These are phyloP conservation scores for Pythium aquatile DNA, from an alignment of 352 stramenopile genomes.

Conservation along the genomic window DNA sequence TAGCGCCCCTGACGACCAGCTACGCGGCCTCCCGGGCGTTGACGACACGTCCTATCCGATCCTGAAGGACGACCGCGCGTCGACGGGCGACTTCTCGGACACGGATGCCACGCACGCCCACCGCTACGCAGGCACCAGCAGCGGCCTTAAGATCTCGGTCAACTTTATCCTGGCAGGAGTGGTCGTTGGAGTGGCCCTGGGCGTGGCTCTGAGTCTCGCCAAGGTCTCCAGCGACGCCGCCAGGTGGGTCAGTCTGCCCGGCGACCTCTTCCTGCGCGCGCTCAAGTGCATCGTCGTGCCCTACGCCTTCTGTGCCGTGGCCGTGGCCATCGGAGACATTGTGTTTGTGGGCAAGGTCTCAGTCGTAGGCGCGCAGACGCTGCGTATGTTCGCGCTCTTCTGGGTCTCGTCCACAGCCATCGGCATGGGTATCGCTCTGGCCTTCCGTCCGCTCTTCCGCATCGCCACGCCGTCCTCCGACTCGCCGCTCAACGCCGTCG, in stretches of 20 bases:
- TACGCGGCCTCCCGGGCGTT: background rate
- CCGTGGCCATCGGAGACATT: constrained; percentile 72
- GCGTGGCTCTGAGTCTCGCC: constrained; percentile 44
- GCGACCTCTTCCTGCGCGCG: constrained; percentile 72
- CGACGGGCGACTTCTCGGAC: constrained; percentile 7
- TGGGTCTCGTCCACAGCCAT: constrained; percentile 50
- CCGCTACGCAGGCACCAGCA: constrained; percentile 49
- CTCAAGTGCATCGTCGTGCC: constrained; percentile 78
- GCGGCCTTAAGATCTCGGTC: constrained; percentile 48
- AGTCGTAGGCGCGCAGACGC: constrained; percentile 60
- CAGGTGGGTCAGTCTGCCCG: constrained; percentile 64
- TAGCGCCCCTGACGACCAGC: background rate
- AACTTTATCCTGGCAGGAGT: constrained; percentile 54
- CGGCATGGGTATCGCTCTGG: constrained; percentile 52
- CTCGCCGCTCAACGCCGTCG: constrained; percentile 32
- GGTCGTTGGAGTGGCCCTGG: constrained; percentile 44
- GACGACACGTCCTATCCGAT: constrained; percentile 20
- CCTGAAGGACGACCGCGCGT: constrained; percentile 19
- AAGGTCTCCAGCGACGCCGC: constrained; percentile 42
- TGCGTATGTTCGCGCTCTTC: constrained; percentile 56
- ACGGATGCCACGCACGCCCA: constrained; percentile 27
- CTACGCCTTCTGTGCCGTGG: constrained; percentile 80
- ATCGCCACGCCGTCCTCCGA: constrained; percentile 10
- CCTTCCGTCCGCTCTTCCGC: constrained; percentile 60
- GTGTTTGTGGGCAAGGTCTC: constrained; percentile 75